phyloP scores from a whole-genome alignment of 208 protist species.

The Trypanosoma brucei region DNA sequence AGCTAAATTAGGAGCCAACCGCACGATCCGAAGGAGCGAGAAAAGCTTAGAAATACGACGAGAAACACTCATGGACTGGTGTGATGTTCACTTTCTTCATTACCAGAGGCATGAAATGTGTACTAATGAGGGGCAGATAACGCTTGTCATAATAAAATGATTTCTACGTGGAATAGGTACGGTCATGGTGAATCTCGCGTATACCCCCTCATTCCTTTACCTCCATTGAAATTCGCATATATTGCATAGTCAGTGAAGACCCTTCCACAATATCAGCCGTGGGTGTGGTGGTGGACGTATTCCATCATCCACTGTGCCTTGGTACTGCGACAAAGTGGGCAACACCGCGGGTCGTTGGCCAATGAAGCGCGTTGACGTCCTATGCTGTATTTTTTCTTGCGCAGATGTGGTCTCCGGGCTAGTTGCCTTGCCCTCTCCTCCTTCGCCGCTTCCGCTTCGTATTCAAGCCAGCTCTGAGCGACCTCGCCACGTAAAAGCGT shows the following conservation, averaged over 20 bases:
- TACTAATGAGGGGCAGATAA: too few species aligned
- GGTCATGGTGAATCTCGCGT: too few species aligned
- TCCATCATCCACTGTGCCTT: constrained; percentile 83
- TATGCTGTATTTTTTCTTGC: constrained; percentile 46
- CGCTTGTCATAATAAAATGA: too few species aligned
- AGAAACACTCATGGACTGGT: too few species aligned
- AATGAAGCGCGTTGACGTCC: constrained; percentile 24
- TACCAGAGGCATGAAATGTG: too few species aligned
- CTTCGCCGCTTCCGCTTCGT: constrained; percentile 41
- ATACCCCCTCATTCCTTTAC: too few species aligned
- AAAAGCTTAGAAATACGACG: too few species aligned
- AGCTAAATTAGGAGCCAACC: too few species aligned
- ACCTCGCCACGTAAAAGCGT: constrained; percentile 58
- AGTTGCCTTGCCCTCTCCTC: constrained; percentile 22
- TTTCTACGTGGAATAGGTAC: too few species aligned
- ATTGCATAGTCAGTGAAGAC: background rate
- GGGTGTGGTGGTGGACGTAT: constrained; percentile 77
- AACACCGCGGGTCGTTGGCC: constrained; percentile 34
- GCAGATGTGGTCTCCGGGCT: constrained; percentile 20
- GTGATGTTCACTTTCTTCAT: too few species aligned
- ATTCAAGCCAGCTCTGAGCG: constrained; percentile 55
- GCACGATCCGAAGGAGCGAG: too few species aligned
- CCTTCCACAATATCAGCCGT: constrained; percentile 18
- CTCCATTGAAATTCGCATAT: too few species aligned
- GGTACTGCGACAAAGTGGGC: constrained; percentile 54